Percentiles rank a stretch among this genome's conserved stretches.
These are phyloP conservation scores for Dendrobium nobile DNA, from an alignment of 106 monocot genomes.

Conservation along the genomic window DNA sequence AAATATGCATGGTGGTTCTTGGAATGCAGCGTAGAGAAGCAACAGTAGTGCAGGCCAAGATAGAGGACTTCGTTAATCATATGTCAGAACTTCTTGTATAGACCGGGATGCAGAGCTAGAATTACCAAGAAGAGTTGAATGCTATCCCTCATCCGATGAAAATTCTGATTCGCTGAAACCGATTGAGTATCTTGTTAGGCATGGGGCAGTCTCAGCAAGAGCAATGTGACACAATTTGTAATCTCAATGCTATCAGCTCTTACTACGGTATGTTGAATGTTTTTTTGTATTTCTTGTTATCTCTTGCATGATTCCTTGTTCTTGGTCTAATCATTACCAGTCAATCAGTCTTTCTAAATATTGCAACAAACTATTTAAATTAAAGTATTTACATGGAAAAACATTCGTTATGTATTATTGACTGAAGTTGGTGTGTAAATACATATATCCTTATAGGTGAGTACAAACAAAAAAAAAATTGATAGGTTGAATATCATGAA, in stretches of 20 bases:
- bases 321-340: background rate
- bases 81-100: conserved; percentile 92
- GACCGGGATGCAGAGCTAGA: conserved; percentile 96
- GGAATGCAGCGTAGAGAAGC: conserved; percentile 60
- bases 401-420: no score
- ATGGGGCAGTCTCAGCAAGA: conserved; percentile 88
- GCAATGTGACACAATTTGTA: conserved; percentile 98
- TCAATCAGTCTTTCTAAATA: background rate
- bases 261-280: conserved; percentile 57
- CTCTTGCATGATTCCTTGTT: background rate
- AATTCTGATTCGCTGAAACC: conserved; percentile 52
- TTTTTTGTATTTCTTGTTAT: background rate
- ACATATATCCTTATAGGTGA: no score
- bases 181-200: conserved; percentile 87
- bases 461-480: no score
- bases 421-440: no score
- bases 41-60: conserved; percentile 53
- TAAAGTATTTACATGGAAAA: background rate
- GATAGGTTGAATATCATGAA: no score
- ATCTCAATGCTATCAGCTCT: conserved; percentile 81
- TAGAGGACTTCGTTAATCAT: conserved; percentile 65
- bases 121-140: conserved; percentile 87
- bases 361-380: background rate
- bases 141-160: conserved; percentile 61
- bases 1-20: conserved; percentile 40